Conservation (phyloP, 2,329 filamentous ascomycete species). For the Mycosphaerelloides madeirae region DNA sequence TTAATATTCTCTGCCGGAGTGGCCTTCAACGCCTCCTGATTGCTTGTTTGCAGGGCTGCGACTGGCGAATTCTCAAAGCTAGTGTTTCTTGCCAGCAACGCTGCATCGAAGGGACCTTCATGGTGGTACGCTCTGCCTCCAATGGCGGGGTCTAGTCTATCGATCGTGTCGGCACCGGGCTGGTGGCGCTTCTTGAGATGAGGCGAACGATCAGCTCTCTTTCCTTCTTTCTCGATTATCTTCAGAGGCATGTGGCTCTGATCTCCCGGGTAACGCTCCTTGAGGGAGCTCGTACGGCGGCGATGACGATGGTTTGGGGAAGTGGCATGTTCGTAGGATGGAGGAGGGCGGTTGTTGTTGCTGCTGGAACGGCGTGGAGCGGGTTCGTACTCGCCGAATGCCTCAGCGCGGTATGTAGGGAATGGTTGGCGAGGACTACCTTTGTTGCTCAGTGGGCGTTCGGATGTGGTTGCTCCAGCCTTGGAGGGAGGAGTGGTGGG, state of each 20-base stretch:
- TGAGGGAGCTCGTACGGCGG: conserved; percentile 51
- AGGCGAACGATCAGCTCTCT: conserved; percentile 60
- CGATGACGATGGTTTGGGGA: conserved; percentile 20
- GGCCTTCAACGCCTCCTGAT: conserved; percentile 71
- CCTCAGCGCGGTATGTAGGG: conserved; percentile 44
- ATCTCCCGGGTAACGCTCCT: conserved; percentile 59
- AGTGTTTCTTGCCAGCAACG: conserved; percentile 67
- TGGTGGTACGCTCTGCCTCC: conserved; percentile 73
- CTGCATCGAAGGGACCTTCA: conserved; percentile 83
- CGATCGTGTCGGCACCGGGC: conserved; percentile 71
- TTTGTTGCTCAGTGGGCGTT: conserved; percentile 31
- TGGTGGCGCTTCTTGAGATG: conserved; percentile 63
- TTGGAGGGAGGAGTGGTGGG: conserved; percentile 20
- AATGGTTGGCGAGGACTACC: conserved; percentile 44
- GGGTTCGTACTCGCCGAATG: conserved; percentile 31
- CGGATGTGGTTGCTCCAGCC: conserved; percentile 44
- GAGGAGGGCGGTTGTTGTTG: conserved; percentile 19
- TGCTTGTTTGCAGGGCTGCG: conserved; percentile 68
- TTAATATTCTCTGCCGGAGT: conserved; percentile 73
- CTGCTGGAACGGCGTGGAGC: conserved; percentile 13
- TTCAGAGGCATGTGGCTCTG: conserved; percentile 63
- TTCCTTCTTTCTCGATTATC: conserved; percentile 58
- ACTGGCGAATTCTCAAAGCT: conserved; percentile 60
- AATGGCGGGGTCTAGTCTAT: conserved; percentile 65
- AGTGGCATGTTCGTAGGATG: conserved; percentile 25